Conservation (phyloP, 805 yeast species). For the Candida takata region DNA sequence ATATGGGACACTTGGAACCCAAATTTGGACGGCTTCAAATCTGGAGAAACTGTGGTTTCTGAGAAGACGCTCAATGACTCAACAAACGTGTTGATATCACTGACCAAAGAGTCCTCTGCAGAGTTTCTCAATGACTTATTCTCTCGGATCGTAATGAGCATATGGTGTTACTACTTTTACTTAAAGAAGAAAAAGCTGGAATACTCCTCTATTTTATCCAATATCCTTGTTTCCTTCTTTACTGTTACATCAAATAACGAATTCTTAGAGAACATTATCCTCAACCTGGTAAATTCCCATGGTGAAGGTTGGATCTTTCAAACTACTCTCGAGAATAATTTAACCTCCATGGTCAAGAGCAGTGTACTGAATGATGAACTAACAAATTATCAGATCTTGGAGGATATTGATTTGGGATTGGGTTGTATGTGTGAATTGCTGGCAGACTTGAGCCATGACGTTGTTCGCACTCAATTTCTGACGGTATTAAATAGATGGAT, state of each 20-base stretch:
- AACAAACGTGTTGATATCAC: slow-evolving; percentile 58
- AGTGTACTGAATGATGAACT: slow-evolving; percentile 2
- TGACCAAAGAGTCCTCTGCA: slow-evolving; percentile 39
- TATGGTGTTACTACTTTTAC: slow-evolving; percentile 33
- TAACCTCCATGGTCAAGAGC: slow-evolving; percentile 27
- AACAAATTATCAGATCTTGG: slow-evolving; percentile 29
- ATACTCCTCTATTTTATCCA: slow-evolving; percentile 26
- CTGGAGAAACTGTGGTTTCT: slow-evolving; percentile 28
- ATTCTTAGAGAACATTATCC: slow-evolving; percentile 21
- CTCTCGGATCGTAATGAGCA: slow-evolving; percentile 23
- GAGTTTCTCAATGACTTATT: slow-evolving; percentile 30
- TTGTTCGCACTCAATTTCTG: slow-evolving; percentile 42
- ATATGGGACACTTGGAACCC: slow-evolving; percentile 44
- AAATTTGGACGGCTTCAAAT: slow-evolving; percentile 11
- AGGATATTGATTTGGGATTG: slow-evolving; percentile 37
- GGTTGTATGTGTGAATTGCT: slow-evolving; percentile 39
- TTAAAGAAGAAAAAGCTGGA: slow-evolving; percentile 24
- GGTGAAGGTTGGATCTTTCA: slow-evolving; percentile 31
- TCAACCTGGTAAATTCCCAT: slow-evolving; percentile 26
- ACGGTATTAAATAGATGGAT: slow-evolving; percentile 58
- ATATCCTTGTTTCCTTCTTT: slow-evolving; percentile 28
- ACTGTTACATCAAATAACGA: slow-evolving; percentile 23
- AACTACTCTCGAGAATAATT: slow-evolving; percentile 29
- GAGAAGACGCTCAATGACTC: slow-evolving; percentile 52
- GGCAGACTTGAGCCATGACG: slow-evolving; percentile 40